A percentile compares a stretch with the other conserved stretches of the same genome.
Evolutionary conservation across 768 basidiomycete genomes (phyloP).

Genomic region (Podaxis sp.): DNA sequence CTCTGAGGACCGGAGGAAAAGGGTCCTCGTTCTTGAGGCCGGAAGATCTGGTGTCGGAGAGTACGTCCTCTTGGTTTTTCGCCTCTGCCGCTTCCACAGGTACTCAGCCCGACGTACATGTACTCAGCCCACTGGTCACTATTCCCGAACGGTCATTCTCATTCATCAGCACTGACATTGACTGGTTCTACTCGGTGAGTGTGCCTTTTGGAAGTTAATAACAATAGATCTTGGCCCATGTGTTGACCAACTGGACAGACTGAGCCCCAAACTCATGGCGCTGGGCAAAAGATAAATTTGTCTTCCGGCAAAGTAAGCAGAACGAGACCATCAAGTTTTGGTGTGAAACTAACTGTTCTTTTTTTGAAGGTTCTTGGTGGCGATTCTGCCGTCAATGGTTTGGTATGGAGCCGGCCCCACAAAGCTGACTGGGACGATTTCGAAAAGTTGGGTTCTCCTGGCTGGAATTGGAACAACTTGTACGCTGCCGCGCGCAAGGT

Average conservation of each 20-base stretch:
- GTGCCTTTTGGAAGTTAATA: constrained; percentile 10
- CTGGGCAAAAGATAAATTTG: constrained; percentile 47
- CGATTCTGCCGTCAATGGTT: constrained; percentile 67
- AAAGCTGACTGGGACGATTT: constrained; percentile 31
- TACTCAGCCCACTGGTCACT: constrained; percentile 43
- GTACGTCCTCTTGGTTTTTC: constrained; percentile 24
- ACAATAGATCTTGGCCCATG: background rate
- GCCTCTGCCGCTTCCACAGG: constrained; percentile 1
- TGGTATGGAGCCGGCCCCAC: constrained; percentile 37
- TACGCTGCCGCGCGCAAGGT: constrained; percentile 34
- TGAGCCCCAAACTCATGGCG: constrained; percentile 43
- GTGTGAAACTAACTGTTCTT: background rate
- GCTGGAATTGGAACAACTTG: constrained; percentile 53
- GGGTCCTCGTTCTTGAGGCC: constrained; percentile 41
- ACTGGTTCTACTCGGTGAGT: constrained; percentile 48
- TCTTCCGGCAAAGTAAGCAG: constrained; percentile 56
- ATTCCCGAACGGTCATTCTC: constrained; percentile 26
- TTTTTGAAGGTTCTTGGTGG: constrained; percentile 59
- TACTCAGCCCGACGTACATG: constrained; percentile 43
- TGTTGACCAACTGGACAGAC: constrained; percentile 27
- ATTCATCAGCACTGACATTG: constrained; percentile 47
- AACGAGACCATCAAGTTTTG: background rate
- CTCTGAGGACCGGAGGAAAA: constrained; percentile 31
- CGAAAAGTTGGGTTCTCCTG: constrained; percentile 52
- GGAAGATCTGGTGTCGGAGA: constrained; percentile 45